phyloP scores from a whole-genome alignment of 495 filamentous ascomycete species.

The Cudoniella acicularis region DNA sequence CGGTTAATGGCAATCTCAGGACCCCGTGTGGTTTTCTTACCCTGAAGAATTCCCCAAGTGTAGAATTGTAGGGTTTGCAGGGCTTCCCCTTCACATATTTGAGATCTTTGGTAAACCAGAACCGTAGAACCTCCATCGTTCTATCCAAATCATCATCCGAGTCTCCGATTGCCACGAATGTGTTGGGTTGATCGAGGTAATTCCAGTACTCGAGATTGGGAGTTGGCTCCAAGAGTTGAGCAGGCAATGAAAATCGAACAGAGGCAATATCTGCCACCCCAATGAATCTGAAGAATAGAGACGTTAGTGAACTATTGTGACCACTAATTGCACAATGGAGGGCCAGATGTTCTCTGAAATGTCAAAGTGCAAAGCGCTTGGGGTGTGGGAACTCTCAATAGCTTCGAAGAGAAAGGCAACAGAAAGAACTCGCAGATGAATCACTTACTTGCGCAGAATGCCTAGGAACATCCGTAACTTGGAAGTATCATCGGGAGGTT shows the following conservation, averaged over 20 bases:
- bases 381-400: not conserved
- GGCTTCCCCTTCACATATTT: conserved; percentile 99
- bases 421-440: not conserved
- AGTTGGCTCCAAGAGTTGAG: conserved; percentile 90
- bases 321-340: not conserved
- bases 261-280: conserved; percentile 93
- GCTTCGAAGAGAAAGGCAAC: not conserved
- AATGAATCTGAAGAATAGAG: conserved; percentile 23
- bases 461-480: conserved; percentile 81
- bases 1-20: conserved; percentile 1
- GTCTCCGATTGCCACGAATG: conserved; percentile 93
- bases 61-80: conserved; percentile 98
- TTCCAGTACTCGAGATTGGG: conserved; percentile 99
- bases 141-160: conserved; percentile 87
- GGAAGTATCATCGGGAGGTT: conserved; percentile 70
- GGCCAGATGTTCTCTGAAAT: not conserved
- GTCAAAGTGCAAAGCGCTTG: not conserved
- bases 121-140: conserved; percentile 87
- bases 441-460: conserved; percentile 72
- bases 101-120: conserved; percentile 98
- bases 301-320: not conserved
- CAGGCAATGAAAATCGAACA: conserved; percentile 92
- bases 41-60: conserved; percentile 95
- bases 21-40: conserved; percentile 42
- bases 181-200: conserved; percentile 92